Evolutionary conservation across 2,329 filamentous ascomycete genomes (phyloP).

Genomic region (Penicillium sp.): DNA sequence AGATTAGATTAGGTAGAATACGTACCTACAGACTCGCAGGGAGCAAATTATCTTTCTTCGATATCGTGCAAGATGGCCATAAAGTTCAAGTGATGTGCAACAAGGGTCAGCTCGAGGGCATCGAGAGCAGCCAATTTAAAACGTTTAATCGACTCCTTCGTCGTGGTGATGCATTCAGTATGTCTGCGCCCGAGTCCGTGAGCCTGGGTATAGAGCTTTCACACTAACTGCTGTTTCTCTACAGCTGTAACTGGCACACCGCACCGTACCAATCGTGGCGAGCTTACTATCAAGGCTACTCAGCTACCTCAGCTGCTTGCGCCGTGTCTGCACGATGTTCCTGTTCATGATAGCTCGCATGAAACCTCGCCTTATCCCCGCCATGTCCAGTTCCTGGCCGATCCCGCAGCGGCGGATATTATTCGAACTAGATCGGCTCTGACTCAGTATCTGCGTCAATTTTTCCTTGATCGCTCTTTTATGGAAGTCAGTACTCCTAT

Average conservation of each 20-base stretch:
- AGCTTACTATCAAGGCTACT: constrained; percentile 71
- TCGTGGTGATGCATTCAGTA: constrained; percentile 82
- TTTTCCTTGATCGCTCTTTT: constrained; percentile 71
- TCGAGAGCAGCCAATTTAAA: constrained; percentile 52
- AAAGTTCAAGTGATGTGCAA: constrained; percentile 77
- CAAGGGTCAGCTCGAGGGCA: constrained; percentile 48
- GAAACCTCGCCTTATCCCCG: constrained; percentile 74
- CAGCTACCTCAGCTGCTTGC: constrained; percentile 71
- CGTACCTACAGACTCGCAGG: constrained; percentile 69
- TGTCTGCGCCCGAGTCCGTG: constrained; percentile 38
- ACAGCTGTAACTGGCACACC: constrained; percentile 70
- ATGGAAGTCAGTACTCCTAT: constrained; percentile 91
- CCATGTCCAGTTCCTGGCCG: constrained; percentile 84
- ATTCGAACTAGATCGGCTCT: constrained; percentile 74
- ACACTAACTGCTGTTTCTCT: neutral
- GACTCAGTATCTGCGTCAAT: constrained; percentile 71
- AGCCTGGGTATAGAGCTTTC: neutral
- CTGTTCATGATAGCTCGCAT: constrained; percentile 66
- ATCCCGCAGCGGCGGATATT: constrained; percentile 66
- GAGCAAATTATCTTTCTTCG: constrained; percentile 80
- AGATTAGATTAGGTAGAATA: constrained; percentile 66
- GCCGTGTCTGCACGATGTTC: constrained; percentile 78
- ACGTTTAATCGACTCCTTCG: constrained; percentile 66
- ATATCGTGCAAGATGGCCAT: constrained; percentile 71
- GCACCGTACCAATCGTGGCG: constrained; percentile 68